Base-by-base conservation (phyloP, 352 stramenopile genomes). In the Pythium rishiriense region DNA sequence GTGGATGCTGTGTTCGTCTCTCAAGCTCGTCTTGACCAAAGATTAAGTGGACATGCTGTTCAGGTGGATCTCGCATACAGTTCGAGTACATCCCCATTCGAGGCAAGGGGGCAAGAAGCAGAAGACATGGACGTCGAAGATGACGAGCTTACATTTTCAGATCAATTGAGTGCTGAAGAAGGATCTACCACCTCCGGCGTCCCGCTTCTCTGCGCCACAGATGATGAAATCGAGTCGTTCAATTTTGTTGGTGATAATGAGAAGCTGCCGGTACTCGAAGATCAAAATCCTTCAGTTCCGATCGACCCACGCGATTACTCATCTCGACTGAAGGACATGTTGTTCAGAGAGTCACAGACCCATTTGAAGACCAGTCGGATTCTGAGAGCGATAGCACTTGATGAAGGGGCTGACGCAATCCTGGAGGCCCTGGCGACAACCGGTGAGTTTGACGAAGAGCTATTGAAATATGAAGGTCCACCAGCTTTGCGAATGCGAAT, bases 351-450 rank as follows among this genome's bases (percentile, higher is more conserved):
- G 11, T 39, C 33, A 39, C 33, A 17, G 33, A 39, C 11, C 33
- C 10, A 39, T 39, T 3, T 39, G 33, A 39, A 39, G 33, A 14
- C 22, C n/a, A 58, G 25, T 49, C 46, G 53, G 1, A 43, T 68
- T 37, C 17, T 68, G 24, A 47, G 41, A 53, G 62, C 62, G 0
- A 68, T 68, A 17, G 62, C 62, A 15, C 45, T 57, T 21, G 28
- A 64, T 26, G 46, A 64, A 41, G 62, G 48, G 17, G 21, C 55
- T 5, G 62, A 69, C 55, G 55, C 43, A 15, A 60, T 69, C 31
- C 35, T 69, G 25, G 62, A 69, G 35, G 55, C 48, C 12, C 62
- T 69, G 28, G 47, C 48, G 17, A 48, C 41, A 24, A 58, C 47
- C 12, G 58, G 39, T 22, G 28, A 66, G 12, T 64, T 45, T 42